These are phyloP conservation scores for Starmerella riodocensis DNA, from an alignment of 805 yeast genomes.

Conservation along the genomic window DNA sequence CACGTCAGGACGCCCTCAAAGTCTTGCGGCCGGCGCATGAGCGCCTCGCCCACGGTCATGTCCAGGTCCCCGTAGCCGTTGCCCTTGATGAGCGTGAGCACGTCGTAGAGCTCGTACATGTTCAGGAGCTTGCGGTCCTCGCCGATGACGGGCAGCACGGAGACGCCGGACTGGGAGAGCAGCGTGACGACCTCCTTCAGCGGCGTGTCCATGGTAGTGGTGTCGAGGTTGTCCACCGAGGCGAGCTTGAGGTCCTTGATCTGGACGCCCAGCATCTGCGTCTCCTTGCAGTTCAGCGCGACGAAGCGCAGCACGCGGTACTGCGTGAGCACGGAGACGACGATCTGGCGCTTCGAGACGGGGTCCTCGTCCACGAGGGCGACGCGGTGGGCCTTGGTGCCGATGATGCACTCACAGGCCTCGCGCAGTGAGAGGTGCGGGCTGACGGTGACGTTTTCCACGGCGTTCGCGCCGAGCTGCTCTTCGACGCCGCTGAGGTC, in stretches of 20 bases:
- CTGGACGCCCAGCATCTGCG: slow-evolving; percentile 67
- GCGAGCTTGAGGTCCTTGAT: slow-evolving; percentile 55
- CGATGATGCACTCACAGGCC: slow-evolving; percentile 85
- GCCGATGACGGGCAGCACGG: slow-evolving; percentile 88
- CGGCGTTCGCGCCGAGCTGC: slow-evolving; percentile 71
- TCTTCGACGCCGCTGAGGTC: slow-evolving; percentile 78
- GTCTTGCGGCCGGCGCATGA: slow-evolving; percentile 85
- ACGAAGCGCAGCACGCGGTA: slow-evolving; percentile 91
- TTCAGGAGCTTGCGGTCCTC: slow-evolving; percentile 56
- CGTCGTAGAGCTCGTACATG: slow-evolving; percentile 93
- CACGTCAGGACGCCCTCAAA: slow-evolving; percentile 97
- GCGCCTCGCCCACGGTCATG: slow-evolving; percentile 87
- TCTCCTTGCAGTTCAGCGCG: slow-evolving; percentile 89
- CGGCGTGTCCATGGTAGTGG: slow-evolving; percentile 81
- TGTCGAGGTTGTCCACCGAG: slow-evolving; percentile 39
- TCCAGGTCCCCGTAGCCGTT: slow-evolving; percentile 77
- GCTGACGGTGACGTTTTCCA: slow-evolving; percentile 77
- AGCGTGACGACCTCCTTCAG: slow-evolving; percentile 84
- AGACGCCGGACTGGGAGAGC: slow-evolving; percentile 64
- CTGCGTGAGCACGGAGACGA: slow-evolving; percentile 88
- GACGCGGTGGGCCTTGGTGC: slow-evolving; percentile 78
- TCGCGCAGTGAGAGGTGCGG: slow-evolving; percentile 83
- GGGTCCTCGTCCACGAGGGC: slow-evolving; percentile 92
- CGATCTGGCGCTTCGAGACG: slow-evolving; percentile 82
- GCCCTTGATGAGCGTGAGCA: slow-evolving; percentile 80